Percentiles rank a stretch among this genome's conserved stretches.
These are phyloP conservation scores for Fusarium neocosmosporiellum DNA, from an alignment of 2,329 filamentous ascomycete species.

Conservation along the genomic window DNA sequence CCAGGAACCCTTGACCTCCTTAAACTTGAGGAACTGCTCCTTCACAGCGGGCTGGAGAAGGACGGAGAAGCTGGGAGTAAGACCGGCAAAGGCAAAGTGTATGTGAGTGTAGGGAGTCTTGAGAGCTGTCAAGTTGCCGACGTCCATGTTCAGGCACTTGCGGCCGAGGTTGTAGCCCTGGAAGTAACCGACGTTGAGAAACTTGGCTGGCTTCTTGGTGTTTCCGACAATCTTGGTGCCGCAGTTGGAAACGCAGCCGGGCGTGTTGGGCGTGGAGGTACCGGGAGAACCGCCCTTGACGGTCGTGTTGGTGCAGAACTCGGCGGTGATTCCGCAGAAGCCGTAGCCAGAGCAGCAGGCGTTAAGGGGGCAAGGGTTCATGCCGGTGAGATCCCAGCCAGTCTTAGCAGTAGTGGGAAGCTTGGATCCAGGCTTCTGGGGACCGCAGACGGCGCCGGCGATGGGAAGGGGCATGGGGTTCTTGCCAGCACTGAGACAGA, in stretches of 20 bases:
- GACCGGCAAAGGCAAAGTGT: slow-evolving; percentile 48
- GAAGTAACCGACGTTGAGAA: slow-evolving; percentile 48
- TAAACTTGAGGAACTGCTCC: slow-evolving; percentile 47
- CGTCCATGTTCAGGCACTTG: slow-evolving; percentile 47
- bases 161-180: slow-evolving; percentile 46
- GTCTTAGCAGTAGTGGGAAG: slow-evolving; percentile 43
- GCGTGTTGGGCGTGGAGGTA: slow-evolving; percentile 36
- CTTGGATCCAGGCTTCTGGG: slow-evolving; percentile 44
- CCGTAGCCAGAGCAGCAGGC: slow-evolving; percentile 57
- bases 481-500: slow-evolving; percentile 50
- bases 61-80: slow-evolving; percentile 35
- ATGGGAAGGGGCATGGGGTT: slow-evolving; percentile 49
- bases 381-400: slow-evolving; percentile 43
- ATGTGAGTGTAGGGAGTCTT: slow-evolving; percentile 46
- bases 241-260: slow-evolving; percentile 49
- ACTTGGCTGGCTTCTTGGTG: slow-evolving; percentile 38
- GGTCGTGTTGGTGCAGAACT: slow-evolving; percentile 54
- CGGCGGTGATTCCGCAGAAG: slow-evolving; percentile 56
- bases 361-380: slow-evolving; percentile 61
- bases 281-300: slow-evolving; percentile 45
- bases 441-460: slow-evolving; percentile 49
- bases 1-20: slow-evolving; percentile 38
- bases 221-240: slow-evolving; percentile 47
- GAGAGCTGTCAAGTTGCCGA: slow-evolving; percentile 31
- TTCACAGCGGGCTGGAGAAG: slow-evolving; percentile 33